Evolutionary conservation across 768 basidiomycete species (phyloP), one percentile per base, ranked within the genome.

Genomic region (Sporobolomyces pararoseus): DNA sequence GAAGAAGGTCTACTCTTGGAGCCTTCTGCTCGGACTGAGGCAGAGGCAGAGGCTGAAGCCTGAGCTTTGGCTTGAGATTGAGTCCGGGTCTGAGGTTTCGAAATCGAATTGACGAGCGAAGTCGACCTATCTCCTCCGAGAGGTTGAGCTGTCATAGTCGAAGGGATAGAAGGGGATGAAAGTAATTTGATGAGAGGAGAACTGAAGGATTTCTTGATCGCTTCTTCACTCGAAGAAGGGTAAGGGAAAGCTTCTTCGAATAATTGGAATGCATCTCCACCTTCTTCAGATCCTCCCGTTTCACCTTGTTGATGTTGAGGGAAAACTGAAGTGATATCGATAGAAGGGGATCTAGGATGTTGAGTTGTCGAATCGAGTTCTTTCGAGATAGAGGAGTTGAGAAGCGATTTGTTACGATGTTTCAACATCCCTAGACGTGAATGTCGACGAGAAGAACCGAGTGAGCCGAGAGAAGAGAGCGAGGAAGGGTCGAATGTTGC

Each of bases 181-280:
- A 57, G 46, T 27, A 47, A 32, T 23, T 49, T 47, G 46, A 50
- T 21, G 5, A 50, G 31, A 5, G 59, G 47, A 4, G 47, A 50
- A 34, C 7, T 46, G 2, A 13, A 39, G 6, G 39, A 27, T 4
- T 46, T 31, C 3, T 59, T 27, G 2, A 10, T 47, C 29, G n/a
- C 46, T 7, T 34, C 31, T 5, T 32, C 7, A n/a, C 7, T 25
- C 29, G 46, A 31, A 21, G 58, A 59, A 14, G 59, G 59, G 10
- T 34, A 49, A 9, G 59, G 59, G 47, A 61, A 65, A 7, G 65
- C 65, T 50, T 65, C 65, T 46, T 65, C 65, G 65, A 65, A 65
- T 25, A 65, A 47, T n/a, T 37, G 27, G 32, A 50, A 35, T 7
- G 47, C 65, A 21, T 58, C 55, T 17, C 31, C n/a, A 14, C 34